Evolutionary conservation across 2,329 filamentous ascomycete species (phyloP), one percentile per base, ranked within the genome.

Genomic region (Zalaria obscura): DNA sequence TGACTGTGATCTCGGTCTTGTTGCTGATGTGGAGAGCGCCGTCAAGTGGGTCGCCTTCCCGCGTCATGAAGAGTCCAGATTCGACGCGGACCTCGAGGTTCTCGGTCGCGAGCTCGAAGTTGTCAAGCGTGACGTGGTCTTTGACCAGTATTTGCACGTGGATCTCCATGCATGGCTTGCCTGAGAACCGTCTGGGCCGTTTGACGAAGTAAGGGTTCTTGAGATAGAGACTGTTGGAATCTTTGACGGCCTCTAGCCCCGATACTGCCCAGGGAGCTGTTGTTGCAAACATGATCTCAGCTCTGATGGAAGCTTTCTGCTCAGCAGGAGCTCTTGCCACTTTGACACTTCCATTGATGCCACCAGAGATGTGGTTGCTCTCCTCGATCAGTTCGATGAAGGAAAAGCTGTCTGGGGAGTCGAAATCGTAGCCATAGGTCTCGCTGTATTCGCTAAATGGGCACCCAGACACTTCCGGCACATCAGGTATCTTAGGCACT

Each of bases 1-100:
- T 56, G 4, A 60, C 56, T 9, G 54, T 58, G 7, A 60, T 56
- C 7, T 57, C 51, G 0, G 58, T 41, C 34, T 44, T 44, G 29
- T 59, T 56, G 4, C 49, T 58, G 32, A 64, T 55, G n/a, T 43
- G 37, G 18, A 47, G 35, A 4, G 47, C 44, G 33, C 57, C 52
- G 27, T 56, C 44, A 27, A 55, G 48, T 8, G 41, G 43, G 18
- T 37, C 10, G 7, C 37, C 38, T 7, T 31, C 18, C 7, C 39
- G 29, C 5, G 27, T 29, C 25, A 42, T 34, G 39, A 53, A 55
- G 0, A 55, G 44, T 25, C 57, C 55, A 5, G 53, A 45, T 27
- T 61, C 57, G 6, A 63, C 48, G 4, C 58, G 50, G 48, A 66
- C 56, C 25, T 61, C 55, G 33, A 66, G 49, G 40, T 66, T 60